phyloP scores from a whole-genome alignment of 257 asterid species.

The Ophiorrhiza pumila region DNA sequence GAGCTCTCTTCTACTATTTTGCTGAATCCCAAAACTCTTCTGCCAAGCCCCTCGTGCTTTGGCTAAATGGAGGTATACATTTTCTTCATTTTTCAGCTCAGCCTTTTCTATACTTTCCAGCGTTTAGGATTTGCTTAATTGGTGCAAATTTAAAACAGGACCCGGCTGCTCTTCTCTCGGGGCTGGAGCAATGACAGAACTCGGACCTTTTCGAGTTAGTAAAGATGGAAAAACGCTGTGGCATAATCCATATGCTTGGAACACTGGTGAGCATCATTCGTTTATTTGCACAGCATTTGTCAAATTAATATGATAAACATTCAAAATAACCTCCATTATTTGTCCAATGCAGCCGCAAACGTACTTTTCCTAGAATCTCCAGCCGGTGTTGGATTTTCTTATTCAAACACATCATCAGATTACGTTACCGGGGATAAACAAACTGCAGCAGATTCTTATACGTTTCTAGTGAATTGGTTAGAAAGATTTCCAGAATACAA shows the following conservation, averaged over 20 bases:
- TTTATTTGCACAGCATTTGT: too few relatives aligned
- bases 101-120: too few relatives aligned
- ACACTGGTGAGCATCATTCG: conserved; percentile 32
- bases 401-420: conserved; percentile 58
- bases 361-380: conserved; percentile 70
- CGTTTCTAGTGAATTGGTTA: conserved; percentile 59
- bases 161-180: conserved; percentile 90
- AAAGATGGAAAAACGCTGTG: conserved; percentile 53
- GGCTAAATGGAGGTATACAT: conserved; percentile 40
- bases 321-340: not conserved
- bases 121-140: not conserved
- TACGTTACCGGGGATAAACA: conserved; percentile 44
- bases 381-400: conserved; percentile 76
- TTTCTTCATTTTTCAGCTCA: too few relatives aligned
- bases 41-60: conserved; percentile 33
- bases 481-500: conserved; percentile 70
- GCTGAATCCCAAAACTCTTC: conserved; percentile 30
- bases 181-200: conserved; percentile 57
- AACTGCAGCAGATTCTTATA: conserved; percentile 56
- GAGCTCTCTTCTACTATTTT: conserved; percentile 38
- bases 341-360: conserved; percentile 54
- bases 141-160: conserved; percentile 25
- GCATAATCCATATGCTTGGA: conserved; percentile 60
- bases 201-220: conserved; percentile 67
- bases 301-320: not conserved